Evolutionary conservation across 306 rosid species (phyloP).

Genomic region (Pueraria montana): DNA sequence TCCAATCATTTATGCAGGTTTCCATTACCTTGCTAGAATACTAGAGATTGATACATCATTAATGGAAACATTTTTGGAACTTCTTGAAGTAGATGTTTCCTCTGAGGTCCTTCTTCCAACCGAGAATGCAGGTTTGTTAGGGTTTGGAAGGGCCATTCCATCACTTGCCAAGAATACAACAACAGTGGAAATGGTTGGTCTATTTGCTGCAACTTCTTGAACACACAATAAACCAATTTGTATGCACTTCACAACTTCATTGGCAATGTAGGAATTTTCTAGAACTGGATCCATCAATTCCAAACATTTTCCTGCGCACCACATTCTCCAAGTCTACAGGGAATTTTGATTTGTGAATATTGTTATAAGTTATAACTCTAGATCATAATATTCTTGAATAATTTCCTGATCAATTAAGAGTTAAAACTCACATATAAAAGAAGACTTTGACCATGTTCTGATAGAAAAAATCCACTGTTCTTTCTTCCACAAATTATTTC

Average conservation of each 20-base stretch:
- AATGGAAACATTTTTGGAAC: slow-evolving; percentile 31
- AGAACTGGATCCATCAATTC: slow-evolving; percentile 56
- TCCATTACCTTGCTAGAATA: background rate
- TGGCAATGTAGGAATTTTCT: background rate
- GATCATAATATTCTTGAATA: background rate
- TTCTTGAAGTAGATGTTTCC: background rate
- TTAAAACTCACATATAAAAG: slow-evolving; percentile 11
- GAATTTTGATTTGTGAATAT: background rate
- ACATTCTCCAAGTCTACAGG: slow-evolving; percentile 55
- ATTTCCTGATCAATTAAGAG: background rate
- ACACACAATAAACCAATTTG: slow-evolving; percentile 59
- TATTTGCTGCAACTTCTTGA: slow-evolving; percentile 53
- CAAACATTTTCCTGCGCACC: slow-evolving; percentile 53
- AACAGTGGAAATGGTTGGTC: slow-evolving; percentile 59
- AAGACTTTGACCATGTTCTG: background rate
- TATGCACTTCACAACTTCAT: slow-evolving; percentile 48
- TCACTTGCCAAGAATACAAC: slow-evolving; percentile 50
- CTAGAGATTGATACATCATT: slow-evolving; percentile 3
- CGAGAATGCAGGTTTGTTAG: slow-evolving; percentile 50
- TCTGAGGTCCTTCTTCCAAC: background rate
- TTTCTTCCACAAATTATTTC: background rate
- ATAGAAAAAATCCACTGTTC: background rate
- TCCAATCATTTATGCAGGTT: background rate
- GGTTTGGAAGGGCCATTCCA: slow-evolving; percentile 46
- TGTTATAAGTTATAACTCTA: background rate